Conservation (phyloP, 2,329 filamentous ascomycete genomes). For the Erysiphe pulchra region DNA sequence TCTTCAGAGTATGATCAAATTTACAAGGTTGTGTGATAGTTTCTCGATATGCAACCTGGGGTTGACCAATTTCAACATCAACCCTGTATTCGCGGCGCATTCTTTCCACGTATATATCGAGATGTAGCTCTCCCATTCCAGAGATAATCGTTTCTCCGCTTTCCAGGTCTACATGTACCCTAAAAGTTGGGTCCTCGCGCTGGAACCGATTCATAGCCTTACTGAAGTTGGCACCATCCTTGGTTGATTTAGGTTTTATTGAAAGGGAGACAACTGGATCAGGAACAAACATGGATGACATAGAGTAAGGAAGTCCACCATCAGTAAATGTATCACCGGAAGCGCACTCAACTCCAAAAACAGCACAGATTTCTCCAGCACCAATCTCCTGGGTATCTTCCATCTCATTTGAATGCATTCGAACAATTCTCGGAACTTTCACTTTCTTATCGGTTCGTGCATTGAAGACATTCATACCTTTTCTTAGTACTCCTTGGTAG, state of each 20-base stretch:
- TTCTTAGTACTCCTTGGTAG: constrained; percentile 77
- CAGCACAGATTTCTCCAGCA: constrained; percentile 92
- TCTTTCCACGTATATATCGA: constrained; percentile 93
- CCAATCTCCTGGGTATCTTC: constrained; percentile 84
- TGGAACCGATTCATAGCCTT: constrained; percentile 99
- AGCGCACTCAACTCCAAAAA: constrained; percentile 93
- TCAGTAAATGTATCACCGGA: constrained; percentile 98
- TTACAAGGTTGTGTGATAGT: constrained; percentile 57
- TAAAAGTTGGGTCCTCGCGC: constrained; percentile 92
- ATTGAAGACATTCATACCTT: constrained; percentile 80
- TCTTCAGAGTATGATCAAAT: constrained; percentile 85
- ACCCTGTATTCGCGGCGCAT: constrained; percentile 93
- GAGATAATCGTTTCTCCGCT: constrained; percentile 94
- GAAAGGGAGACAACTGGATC: constrained; percentile 96
- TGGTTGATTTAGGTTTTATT: constrained; percentile 84
- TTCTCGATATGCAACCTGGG: constrained; percentile 91
- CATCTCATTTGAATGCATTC: constrained; percentile 99
- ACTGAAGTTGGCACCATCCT: constrained; percentile 80
- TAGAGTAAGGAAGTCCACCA: constrained; percentile 71
- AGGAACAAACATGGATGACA: constrained; percentile 95
- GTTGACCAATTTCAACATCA: constrained; percentile 84
- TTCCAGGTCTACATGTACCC: constrained; percentile 75
- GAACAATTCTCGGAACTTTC: constrained; percentile 86
- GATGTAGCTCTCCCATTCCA: constrained; percentile 91
- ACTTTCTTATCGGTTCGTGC: constrained; percentile 87